Evolutionary conservation across 2,329 filamentous ascomycete species (phyloP).

Genomic region (Neoarthrinium moseri): DNA sequence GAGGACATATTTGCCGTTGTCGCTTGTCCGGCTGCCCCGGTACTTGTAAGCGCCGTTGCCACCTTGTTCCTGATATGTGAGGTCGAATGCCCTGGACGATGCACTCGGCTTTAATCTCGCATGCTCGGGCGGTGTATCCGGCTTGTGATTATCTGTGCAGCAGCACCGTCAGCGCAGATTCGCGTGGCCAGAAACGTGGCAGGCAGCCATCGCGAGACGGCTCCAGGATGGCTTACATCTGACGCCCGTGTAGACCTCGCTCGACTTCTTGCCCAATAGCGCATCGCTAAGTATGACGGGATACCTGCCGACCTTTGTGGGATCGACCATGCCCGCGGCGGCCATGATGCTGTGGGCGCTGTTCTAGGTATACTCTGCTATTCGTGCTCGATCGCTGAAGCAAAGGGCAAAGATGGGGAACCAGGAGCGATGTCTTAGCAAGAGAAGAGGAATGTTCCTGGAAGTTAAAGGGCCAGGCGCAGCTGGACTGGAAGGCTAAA

Average conservation of each 20-base stretch:
- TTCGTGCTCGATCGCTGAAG: neutral
- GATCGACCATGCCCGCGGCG: constrained; percentile 44
- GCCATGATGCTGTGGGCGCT: constrained; percentile 18
- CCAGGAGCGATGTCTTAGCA: neutral
- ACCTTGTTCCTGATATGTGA: constrained; percentile 49
- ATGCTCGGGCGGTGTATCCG: constrained; percentile 47
- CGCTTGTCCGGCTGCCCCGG: constrained; percentile 56
- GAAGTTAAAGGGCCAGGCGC: neutral
- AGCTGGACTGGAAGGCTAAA: neutral
- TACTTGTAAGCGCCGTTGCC: constrained; percentile 62
- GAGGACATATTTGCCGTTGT: constrained; percentile 61
- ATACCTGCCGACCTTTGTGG: constrained; percentile 60
- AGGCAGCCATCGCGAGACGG: too few species aligned
- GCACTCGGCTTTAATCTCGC: constrained; percentile 51
- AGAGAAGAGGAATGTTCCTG: neutral
- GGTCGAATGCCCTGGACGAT: constrained; percentile 49
- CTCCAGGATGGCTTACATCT: constrained; percentile 50
- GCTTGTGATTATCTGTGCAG: constrained; percentile 60
- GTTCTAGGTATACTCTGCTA: neutral
- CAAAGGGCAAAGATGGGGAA: constrained; percentile 1
- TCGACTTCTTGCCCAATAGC: constrained; percentile 53
- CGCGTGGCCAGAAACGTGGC: too few species aligned
- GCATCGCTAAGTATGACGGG: constrained; percentile 64
- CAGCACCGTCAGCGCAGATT: neutral
- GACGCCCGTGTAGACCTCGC: constrained; percentile 60